A percentile compares a stretch with the other conserved stretches of the same genome.
Evolutionary conservation across 164 flowering plant genomes (phyloP).

Genomic region (Aristolochia californica): DNA sequence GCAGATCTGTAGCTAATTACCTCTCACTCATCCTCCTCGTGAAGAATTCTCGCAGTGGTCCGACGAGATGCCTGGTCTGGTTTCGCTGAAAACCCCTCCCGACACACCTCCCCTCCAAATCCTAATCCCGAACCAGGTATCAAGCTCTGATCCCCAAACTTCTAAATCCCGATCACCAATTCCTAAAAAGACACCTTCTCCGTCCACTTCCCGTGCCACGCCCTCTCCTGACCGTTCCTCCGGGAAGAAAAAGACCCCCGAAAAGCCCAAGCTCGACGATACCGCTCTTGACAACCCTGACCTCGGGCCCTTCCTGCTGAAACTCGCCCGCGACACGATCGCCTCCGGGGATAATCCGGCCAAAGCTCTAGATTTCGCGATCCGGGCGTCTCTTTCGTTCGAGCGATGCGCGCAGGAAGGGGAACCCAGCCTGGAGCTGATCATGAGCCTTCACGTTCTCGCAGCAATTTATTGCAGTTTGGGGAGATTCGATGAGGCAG

Average conservation of each 20-base stretch:
- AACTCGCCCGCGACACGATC: constrained; percentile 82
- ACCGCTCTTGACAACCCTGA: constrained; percentile 89
- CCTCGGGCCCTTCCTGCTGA: constrained; percentile 90
- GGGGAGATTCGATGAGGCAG: constrained; percentile 88
- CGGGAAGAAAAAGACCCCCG: constrained; percentile 35
- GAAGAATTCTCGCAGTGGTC: not conserved
- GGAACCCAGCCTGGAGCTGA: constrained; percentile 80
- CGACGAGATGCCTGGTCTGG: constrained; percentile 13
- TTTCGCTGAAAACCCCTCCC: constrained; percentile 15
- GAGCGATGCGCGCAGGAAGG: constrained; percentile 63
- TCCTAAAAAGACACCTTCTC: constrained; percentile 48
- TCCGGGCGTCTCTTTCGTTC: constrained; percentile 80
- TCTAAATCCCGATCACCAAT: constrained; percentile 34
- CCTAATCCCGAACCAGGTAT: constrained; percentile 6
- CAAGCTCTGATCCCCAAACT: constrained; percentile 14
- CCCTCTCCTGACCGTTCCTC: constrained; percentile 54
- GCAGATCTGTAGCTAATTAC: not conserved
- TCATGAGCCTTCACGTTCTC: constrained; percentile 88
- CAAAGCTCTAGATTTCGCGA: constrained; percentile 85
- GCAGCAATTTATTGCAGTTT: constrained; percentile 92
- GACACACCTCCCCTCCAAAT: constrained; percentile 11
- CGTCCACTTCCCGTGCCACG: constrained; percentile 53
- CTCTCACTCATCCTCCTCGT: not conserved
- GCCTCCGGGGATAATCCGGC: constrained; percentile 86
- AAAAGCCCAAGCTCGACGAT: constrained; percentile 30